Base-by-base conservation (phyloP, 2,329 filamentous ascomycete genomes). In the Epicoccum nigrum region DNA sequence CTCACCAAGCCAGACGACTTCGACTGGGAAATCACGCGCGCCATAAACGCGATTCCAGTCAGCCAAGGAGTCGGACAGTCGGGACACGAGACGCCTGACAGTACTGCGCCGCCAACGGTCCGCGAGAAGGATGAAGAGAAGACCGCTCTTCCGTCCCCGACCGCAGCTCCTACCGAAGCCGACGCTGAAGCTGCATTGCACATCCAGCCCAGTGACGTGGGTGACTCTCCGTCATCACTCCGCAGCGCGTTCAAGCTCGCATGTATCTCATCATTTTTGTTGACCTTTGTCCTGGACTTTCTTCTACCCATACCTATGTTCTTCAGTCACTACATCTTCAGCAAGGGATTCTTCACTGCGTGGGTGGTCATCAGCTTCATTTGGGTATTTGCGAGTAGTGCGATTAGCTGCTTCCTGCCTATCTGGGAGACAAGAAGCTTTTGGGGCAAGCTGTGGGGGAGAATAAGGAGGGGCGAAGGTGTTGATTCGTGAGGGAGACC, bases 221-320 rank as follows among this genome's bases (percentile, higher is more conserved):
- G 67, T 12, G 70, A 76, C 34, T 57, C 72, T 44, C 65, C 73
- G 19, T 45, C 55, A 32, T 56, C 65, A 39, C 56, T 71, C 25
- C 65, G 63, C 11, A 57, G 67, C 8, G 72, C 74, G 0, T 74
- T 75, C 55, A 72, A 72, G 38, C 54, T 72, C 40, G 74, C 74
- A 3, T 70, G 69, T 45, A 64, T 73, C 20, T 64, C 63, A 1
- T 71, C 73, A 1, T 73, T 73, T 42, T 42, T 73, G 8, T 41
- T 76, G 5, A 76, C 75, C 20, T 67, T 76, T 47, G 56, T 73
- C 32, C 60, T 77, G 51, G 74, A 75, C 51, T 71, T 77, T 38
- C 58, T 77, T 7, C 51, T 74, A 1, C 74, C 74, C 0, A 74
- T 76, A 56, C 73, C 74, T 3, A 74, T 77, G 60, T 77, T 76